Percentiles rank a stretch among this genome's conserved stretches.
These are phyloP conservation scores for Exsudoporus frostii DNA, from an alignment of 768 basidiomycete species.

Conservation along the genomic window DNA sequence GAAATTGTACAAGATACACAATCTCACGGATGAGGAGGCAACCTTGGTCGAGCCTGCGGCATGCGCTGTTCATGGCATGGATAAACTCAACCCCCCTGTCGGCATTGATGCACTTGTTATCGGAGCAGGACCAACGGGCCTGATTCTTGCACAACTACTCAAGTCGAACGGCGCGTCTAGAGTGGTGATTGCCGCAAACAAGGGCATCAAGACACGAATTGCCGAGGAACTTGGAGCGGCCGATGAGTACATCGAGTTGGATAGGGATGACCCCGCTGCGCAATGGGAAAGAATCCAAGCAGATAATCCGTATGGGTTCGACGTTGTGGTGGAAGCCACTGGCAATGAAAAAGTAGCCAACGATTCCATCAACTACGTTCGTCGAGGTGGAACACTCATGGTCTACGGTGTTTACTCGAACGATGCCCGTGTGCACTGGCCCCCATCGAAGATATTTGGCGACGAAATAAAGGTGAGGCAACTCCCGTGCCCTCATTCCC, in stretches of 20 bases:
- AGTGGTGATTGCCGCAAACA: constrained; percentile 81
- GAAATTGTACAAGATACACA: constrained; percentile 80
- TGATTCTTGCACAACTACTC: constrained; percentile 82
- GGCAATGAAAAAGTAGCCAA: constrained; percentile 79
- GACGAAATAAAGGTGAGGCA: constrained; percentile 56
- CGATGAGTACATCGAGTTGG: constrained; percentile 82
- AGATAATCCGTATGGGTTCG: constrained; percentile 80
- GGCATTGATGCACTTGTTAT: constrained; percentile 78
- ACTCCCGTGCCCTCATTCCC: not conserved
- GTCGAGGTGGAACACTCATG: constrained; percentile 75
- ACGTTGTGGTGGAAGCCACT: constrained; percentile 72
- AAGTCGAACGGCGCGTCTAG: constrained; percentile 78
- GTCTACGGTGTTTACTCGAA: constrained; percentile 86
- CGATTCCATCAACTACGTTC: constrained; percentile 80
- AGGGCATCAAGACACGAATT: constrained; percentile 83
- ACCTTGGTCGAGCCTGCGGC: constrained; percentile 84
- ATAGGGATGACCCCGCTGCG: constrained; percentile 59
- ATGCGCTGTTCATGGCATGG: constrained; percentile 85
- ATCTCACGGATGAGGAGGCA: constrained; percentile 79
- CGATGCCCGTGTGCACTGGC: constrained; percentile 75
- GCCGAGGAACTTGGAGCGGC: constrained; percentile 71
- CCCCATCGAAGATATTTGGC: constrained; percentile 70
- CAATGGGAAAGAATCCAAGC: constrained; percentile 76
- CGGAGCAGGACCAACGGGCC: constrained; percentile 82
- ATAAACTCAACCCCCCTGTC: constrained; percentile 75